phyloP scores from a whole-genome alignment of 176 grass and related monocot species.

The sorghum (Sorghum bicolor) region DNA sequence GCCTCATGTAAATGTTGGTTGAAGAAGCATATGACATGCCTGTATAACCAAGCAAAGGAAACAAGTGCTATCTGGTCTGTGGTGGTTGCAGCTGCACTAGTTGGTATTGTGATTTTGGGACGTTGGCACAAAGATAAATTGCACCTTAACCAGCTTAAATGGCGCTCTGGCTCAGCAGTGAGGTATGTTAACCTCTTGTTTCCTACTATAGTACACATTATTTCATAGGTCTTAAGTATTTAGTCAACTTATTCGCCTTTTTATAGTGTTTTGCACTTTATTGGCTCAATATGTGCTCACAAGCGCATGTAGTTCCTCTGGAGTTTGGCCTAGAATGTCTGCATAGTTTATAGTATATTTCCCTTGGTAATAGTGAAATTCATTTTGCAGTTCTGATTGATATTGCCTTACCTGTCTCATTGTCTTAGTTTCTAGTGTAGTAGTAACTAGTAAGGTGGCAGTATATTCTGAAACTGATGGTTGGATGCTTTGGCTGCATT shows the following conservation, averaged over 20 bases:
- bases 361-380: neutral
- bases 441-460: neutral
- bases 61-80: conserved; percentile 78
- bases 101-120: conserved; percentile 83
- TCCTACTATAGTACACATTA: neutral
- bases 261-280: neutral
- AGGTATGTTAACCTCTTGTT: conserved; percentile 39
- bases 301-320: neutral
- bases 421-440: neutral
- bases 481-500: neutral
- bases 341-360: neutral
- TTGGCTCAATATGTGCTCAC: neutral
- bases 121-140: conserved; percentile 84
- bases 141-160: conserved; percentile 52
- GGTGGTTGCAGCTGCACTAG: conserved; percentile 68
- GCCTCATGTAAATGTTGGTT: conserved; percentile 51
- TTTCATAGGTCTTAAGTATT: neutral
- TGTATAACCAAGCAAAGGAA: conserved; percentile 79
- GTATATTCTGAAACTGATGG: neutral
- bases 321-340: neutral
- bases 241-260: neutral
- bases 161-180: conserved; percentile 39
- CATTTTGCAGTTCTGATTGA: neutral
- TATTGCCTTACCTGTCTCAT: neutral
- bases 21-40: conserved; percentile 65